Evolutionary conservation across 148 eudicot genomes (phyloP), one percentile per base, ranked within the genome.

Genomic region (Camellia granthamiana): DNA sequence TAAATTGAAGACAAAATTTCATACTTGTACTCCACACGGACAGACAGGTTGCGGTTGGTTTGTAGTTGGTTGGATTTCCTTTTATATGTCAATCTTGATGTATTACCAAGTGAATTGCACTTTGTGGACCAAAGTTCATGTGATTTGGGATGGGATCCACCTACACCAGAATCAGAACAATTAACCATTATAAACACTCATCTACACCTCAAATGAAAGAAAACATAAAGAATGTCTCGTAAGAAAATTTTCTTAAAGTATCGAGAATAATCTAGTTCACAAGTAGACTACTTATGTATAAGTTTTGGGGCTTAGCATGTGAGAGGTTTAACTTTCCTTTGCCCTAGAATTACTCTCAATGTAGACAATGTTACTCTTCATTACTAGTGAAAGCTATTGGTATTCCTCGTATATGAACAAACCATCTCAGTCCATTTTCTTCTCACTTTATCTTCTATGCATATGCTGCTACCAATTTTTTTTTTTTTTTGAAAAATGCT

Each of bases 11-110:
- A 42, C n/a, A 47, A 56, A 84, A 55, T 49, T 41, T 41, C 86
- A 73, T 85, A 90, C 92, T 80, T 86, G 86, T 90, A 79, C 59
- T 87, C 78, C 4, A 92, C 92, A 78, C 83, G 72, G 47, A 88
- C 77, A 74, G 87, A 75, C 69, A 90, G 74, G 49, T 82, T 86
- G 43, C 49, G 88, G 43, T 66, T 70, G 75, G 69, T 65, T 61
- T 69, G 80, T 64, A 47, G 80, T 44, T 42, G 82, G 74, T 75
- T 84, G 19, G 82, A 80, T 72, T 90, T 92, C 78, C 71, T 81
- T 64, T 76, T 78, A 56, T 78, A 8, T 7, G 81, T 83, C 78
- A 83, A 55, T 12, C 79, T 79, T 30, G 78, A 58, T 58, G 83
- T 58, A 23, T 81, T 81, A 54, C 81, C 78, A 69, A 81, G 83